These are phyloP conservation scores for Physaria fendleri DNA, from an alignment of 345 rosid genomes.

Conservation along the genomic window DNA sequence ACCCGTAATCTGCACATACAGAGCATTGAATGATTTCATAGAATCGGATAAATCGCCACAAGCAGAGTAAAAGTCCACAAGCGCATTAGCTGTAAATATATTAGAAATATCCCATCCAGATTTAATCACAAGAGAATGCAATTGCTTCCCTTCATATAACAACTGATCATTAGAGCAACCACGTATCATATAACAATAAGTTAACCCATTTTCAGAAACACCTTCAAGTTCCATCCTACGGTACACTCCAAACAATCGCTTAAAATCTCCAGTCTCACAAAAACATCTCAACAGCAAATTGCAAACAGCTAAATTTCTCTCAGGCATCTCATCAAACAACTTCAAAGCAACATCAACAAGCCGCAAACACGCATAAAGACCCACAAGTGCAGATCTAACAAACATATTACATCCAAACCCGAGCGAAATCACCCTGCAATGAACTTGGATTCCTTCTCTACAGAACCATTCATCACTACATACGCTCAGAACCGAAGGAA, in stretches of 20 bases:
- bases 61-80: constrained; percentile 71
- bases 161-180: constrained; percentile 44
- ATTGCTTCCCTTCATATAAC: constrained; percentile 55
- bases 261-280: constrained; percentile 35
- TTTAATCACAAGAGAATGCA: constrained; percentile 55
- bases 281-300: constrained; percentile 50
- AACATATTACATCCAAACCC: constrained; percentile 54
- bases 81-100: constrained; percentile 54
- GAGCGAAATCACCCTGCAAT: constrained; percentile 54
- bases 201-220: constrained; percentile 49
- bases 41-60: constrained; percentile 45
- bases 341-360: constrained; percentile 35
- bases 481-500: constrained; percentile 58
- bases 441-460: constrained; percentile 60
- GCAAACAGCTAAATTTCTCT: constrained; percentile 51
- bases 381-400: constrained; percentile 53
- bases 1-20: constrained; percentile 32
- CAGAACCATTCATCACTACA: constrained; percentile 40
- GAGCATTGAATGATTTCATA: constrained; percentile 41
- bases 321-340: constrained; percentile 62
- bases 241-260: constrained; percentile 36
- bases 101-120: constrained; percentile 46
- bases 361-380: constrained; percentile 45
- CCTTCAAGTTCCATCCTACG: constrained; percentile 42
- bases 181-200: constrained; percentile 60